Evolutionary conservation across 768 basidiomycete genomes (phyloP).

Genomic region (Rhizopogon salebrosus): DNA sequence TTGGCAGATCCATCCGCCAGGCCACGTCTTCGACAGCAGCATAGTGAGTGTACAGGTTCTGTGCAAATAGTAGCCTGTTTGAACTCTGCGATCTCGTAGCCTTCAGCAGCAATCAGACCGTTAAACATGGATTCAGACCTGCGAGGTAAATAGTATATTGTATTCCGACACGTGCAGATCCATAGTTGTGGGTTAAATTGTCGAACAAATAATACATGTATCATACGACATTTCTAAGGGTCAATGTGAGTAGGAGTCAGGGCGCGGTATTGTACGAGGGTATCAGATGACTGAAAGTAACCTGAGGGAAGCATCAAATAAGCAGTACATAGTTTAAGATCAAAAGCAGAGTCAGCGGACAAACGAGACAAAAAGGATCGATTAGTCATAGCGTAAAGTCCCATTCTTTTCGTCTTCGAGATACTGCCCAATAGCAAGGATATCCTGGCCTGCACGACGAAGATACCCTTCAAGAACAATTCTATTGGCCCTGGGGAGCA

Average conservation of each 20-base stretch:
- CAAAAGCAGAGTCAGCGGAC: neutral
- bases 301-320: conserved; percentile 4
- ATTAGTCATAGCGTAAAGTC: conserved; percentile 37
- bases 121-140: conserved; percentile 45
- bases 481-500: conserved; percentile 71
- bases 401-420: conserved; percentile 82
- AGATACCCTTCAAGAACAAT: conserved; percentile 66
- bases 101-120: conserved; percentile 32
- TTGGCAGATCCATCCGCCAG: conserved; percentile 20
- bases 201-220: conserved; percentile 20
- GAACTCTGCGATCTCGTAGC: conserved; percentile 23
- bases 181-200: conserved; percentile 12
- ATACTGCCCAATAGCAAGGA: conserved; percentile 82
- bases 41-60: conserved; percentile 17
- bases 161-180: conserved; percentile 8
- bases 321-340: neutral
- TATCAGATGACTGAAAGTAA: conserved; percentile 10
- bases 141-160: conserved; percentile 21
- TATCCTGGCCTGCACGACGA: conserved; percentile 70
- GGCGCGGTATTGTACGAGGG: conserved; percentile 8
- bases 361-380: conserved; percentile 1
- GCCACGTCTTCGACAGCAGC: conserved; percentile 19
- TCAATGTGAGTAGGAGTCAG: conserved; percentile 2
- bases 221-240: conserved; percentile 7
- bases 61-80: neutral